Percentiles rank a stretch among this genome's conserved stretches.
phyloP scores from a whole-genome alignment of 2,329 filamentous ascomycete genomes.

The Neurospora sp. region DNA sequence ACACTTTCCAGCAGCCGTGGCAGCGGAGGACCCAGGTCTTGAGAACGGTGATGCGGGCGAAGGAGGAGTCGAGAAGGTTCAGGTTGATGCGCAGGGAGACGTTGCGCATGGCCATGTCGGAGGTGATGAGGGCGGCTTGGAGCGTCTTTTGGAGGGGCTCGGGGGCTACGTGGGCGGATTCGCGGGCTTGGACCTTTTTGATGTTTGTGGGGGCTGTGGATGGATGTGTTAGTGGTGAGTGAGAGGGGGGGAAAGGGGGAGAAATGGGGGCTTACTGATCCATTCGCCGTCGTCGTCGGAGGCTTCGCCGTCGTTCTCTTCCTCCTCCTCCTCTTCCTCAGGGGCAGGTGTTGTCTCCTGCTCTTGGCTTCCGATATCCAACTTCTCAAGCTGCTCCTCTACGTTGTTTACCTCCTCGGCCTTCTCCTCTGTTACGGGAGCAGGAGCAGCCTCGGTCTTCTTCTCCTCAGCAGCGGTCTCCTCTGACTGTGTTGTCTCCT shows the following conservation, averaged over 20 bases:
- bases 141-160: constrained; percentile 53
- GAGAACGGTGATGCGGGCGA: constrained; percentile 73
- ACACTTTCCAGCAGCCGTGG: constrained; percentile 83
- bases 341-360: constrained; percentile 13
- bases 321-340: constrained; percentile 20
- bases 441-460: constrained; percentile 15
- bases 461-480: neutral
- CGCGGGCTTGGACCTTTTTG: constrained; percentile 68
- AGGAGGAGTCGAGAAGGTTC: constrained; percentile 54
- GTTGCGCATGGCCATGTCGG: constrained; percentile 97
- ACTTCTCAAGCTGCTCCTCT: constrained; percentile 15
- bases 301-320: constrained; percentile 16
- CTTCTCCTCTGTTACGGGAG: constrained; percentile 18
- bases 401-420: constrained; percentile 16
- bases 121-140: constrained; percentile 85
- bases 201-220: constrained; percentile 67
- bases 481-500: constrained; percentile 1
- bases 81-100: constrained; percentile 91
- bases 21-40: constrained; percentile 87
- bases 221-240: no score
- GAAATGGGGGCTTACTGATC: constrained; percentile 13
- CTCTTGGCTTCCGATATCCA: constrained; percentile 15
- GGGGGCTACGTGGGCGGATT: constrained; percentile 39
- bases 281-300: constrained; percentile 17
- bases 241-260: no score